Evolutionary conservation across 2,329 filamentous ascomycete species (phyloP).

Genomic region (Colletotrichum abscissum): DNA sequence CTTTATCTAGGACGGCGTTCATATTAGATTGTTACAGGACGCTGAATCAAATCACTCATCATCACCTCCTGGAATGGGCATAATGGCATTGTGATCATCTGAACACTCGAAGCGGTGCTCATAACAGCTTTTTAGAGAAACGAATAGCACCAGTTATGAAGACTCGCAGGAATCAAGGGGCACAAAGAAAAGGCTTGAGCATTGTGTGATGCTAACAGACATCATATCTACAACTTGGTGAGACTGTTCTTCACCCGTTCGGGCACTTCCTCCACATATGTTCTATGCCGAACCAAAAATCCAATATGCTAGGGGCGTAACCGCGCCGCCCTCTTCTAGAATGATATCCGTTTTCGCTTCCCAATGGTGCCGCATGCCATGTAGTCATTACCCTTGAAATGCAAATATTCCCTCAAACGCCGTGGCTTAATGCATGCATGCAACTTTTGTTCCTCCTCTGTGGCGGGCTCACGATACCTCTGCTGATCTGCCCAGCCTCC

Average conservation of each 20-base stretch:
- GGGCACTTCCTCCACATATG: constrained; percentile 12
- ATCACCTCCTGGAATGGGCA: neutral
- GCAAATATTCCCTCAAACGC: constrained; percentile 32
- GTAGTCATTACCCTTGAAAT: constrained; percentile 39
- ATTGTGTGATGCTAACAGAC: constrained; percentile 7
- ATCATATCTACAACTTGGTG: constrained; percentile 11
- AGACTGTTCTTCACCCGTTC: constrained; percentile 10
- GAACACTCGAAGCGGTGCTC: neutral
- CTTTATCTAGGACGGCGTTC: neutral
- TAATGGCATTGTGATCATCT: neutral
- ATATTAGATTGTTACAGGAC: constrained; percentile 3
- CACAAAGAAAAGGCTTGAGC: constrained; percentile 24
- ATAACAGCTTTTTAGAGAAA: neutral
- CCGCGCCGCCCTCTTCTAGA: constrained; percentile 10
- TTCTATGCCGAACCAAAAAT: constrained; percentile 10
- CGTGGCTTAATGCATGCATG: constrained; percentile 32
- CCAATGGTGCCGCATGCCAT: constrained; percentile 30
- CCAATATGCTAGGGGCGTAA: constrained; percentile 8
- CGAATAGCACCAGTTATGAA: neutral
- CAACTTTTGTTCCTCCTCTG: constrained; percentile 5
- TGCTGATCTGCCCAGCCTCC: constrained; percentile 43
- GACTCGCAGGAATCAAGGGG: neutral
- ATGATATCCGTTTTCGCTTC: constrained; percentile 22
- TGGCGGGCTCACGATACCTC: constrained; percentile 24
- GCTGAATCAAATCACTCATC: neutral